Percentiles rank a stretch among this genome's conserved stretches.
phyloP scores from a whole-genome alignment of 306 rosid genomes.

The Acacia acuminata region DNA sequence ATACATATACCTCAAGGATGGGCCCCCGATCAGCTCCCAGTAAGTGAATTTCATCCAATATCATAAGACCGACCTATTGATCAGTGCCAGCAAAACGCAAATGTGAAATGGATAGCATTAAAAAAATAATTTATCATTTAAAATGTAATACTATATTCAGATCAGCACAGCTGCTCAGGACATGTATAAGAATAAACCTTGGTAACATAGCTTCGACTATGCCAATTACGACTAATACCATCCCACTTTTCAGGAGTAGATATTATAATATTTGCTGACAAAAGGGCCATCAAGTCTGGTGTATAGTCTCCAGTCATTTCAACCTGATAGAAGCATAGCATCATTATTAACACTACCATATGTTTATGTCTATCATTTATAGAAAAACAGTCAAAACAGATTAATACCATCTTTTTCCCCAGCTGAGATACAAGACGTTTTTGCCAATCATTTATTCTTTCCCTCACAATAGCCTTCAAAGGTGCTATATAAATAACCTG shows the following conservation, averaged over 20 bases:
- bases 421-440: conserved; percentile 81
- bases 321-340: conserved; percentile 55
- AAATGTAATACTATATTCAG: neutral
- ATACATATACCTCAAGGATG: conserved; percentile 82
- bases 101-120: conserved; percentile 29
- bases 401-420: conserved; percentile 76
- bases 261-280: conserved; percentile 93
- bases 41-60: conserved; percentile 96
- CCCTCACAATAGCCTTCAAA: conserved; percentile 95
- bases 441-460: conserved; percentile 96
- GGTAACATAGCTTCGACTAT: conserved; percentile 87
- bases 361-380: neutral
- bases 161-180: conserved; percentile 4
- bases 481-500: conserved; percentile 99
- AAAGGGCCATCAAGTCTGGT: conserved; percentile 88
- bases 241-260: conserved; percentile 99
- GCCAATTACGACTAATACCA: conserved; percentile 99
- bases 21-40: conserved; percentile 99
- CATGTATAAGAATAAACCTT: conserved; percentile 55
- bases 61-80: conserved; percentile 87
- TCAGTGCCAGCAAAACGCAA: conserved; percentile 27
- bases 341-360: conserved; percentile 29
- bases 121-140: neutral
- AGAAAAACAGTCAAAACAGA: neutral
- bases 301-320: conserved; percentile 99